Evolutionary conservation across 305 asterid genomes (phyloP), one percentile per base, ranked within the genome.

Genomic region (Solanum aculeatissimum): DNA sequence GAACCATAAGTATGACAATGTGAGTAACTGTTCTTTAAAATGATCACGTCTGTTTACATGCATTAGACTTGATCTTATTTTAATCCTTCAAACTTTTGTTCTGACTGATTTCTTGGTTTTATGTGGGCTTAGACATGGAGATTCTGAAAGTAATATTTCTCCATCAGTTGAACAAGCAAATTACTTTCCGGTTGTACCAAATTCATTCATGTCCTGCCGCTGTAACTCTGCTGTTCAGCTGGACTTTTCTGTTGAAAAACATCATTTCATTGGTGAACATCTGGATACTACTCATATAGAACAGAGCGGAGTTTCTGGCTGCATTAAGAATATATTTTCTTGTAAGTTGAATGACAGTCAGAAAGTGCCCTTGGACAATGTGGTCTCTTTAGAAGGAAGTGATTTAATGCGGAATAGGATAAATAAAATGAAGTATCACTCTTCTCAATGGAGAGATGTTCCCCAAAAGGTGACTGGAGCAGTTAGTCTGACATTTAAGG

Each of bases 401-500:
- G 87, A 84, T 85, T 75, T 75, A 27, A 62, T 85, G 78, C 43
- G 74, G 85, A 82, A 86, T 66, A 79, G 86, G 83, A 71, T 80
- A 57, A 87, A 86, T 84, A 87, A 86, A 45, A 85, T 85, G 84
- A 89, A 91, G 85, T 88, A 87, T 62, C 88, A 81, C 86, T 87
- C 90, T 84, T 90, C 86, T 85, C 88, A 88, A 84, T 90, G 95
- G 95, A 89, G 89, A 86, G 92, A 91, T 89, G 97, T 90, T 88
- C 94, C 97, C 13, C 87, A 89, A 68, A 89, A 87, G 65, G 80
- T 77, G 86, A 83, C 70, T 23, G 85, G 55, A 82, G 86, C 85
- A 57, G 84, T 89, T 79, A 81, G 80, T 83, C 83, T 82, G 40
- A 79, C 87, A 83, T 75, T 88, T 84, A 87, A 84, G 83, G 89